Base-by-base conservation (phyloP, 495 filamentous ascomycete genomes). In the Trichocladium antarcticum region DNA sequence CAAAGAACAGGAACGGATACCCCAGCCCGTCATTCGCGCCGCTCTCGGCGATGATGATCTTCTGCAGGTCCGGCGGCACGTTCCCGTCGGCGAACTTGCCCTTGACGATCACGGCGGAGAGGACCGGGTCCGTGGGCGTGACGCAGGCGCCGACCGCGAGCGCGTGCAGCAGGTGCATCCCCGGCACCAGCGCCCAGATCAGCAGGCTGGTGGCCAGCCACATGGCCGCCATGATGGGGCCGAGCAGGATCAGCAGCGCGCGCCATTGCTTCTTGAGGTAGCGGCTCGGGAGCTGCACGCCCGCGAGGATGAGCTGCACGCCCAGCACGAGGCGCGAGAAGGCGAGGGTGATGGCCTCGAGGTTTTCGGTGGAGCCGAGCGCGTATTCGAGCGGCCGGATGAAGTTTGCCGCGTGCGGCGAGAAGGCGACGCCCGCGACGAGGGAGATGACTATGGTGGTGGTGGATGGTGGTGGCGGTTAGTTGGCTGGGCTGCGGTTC, bases 21-120 rank as follows among this genome's bases (percentile, higher is more conserved):
- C 89, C 89, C n/a, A 97, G 74, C 0, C 89, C 89, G 63, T 95
- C 89, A 62, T 95, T 95, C 4, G 87, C 85, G 2, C 89, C 90
- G 0, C 83, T 87, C 67, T 97, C 89, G 0, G 89, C 88, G 43
- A 89, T 78, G 54, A 95, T 89, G 49, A 95, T 87, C 47, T 80
- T 78, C 70, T 93, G 87, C 53, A 95, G 62, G 14, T 80, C 74
- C 51, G 79, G 84, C 2, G 88, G 87, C 14, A 95, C 80, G 66
- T 95, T 85, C 56, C 87, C 84, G 49, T 94, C 89, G 9, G 89
- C 89, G 54, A 94, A 95, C 55, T 85, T 89, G 35, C 89, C 89
- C 69, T 95, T 95, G 38, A 95, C 87, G 47, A 95, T 93, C 2
- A 83, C 82, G 51, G 92, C 90, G 21, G 85, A 89, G 27, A 95